Conservation (phyloP, 768 basidiomycete species). For the Pulveroboletus sp. region DNA sequence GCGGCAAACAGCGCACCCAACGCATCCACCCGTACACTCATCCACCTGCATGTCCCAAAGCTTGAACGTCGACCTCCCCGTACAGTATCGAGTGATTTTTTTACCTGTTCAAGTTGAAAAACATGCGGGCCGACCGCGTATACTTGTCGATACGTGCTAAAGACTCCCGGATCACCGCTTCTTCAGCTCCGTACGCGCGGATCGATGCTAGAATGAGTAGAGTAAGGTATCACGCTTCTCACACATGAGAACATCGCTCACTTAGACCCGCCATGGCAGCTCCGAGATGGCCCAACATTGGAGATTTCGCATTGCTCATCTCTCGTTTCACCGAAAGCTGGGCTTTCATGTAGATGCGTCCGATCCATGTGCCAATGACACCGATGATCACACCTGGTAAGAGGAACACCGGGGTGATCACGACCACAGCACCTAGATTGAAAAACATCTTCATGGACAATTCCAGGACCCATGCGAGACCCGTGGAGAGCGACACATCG, state of each 20-base stretch:
- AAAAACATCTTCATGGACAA: slow-evolving; percentile 1
- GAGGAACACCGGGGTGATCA: not conserved
- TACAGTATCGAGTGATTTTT: not conserved
- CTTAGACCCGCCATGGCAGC: slow-evolving; percentile 1
- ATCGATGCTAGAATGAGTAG: not conserved
- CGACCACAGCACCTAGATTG: slow-evolving; percentile 1
- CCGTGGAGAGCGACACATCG: not conserved
- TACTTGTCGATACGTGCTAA: slow-evolving; percentile 45
- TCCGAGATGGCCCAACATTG: not conserved
- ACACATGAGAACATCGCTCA: not conserved
- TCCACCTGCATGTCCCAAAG: slow-evolving; percentile 33
- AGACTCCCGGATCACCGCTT: slow-evolving; percentile 38
- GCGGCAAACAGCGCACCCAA: slow-evolving; percentile 15
- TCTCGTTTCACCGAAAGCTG: slow-evolving; percentile 4
- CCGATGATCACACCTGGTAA: not conserved
- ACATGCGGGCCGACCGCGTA: slow-evolving; percentile 35
- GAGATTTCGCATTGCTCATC: slow-evolving; percentile 3
- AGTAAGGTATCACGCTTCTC: not conserved
- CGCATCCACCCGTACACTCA: slow-evolving; percentile 50
- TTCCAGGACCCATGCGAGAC: not conserved
- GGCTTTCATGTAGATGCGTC: not conserved
- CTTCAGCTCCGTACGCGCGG: slow-evolving; percentile 43
- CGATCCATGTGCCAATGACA: not conserved
- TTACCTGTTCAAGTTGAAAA: slow-evolving; percentile 47
- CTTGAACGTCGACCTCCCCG: not conserved